Evolutionary conservation across 2,329 filamentous ascomycete species (phyloP), one percentile per base, ranked within the genome.

Genomic region (Fusarium longipes): DNA sequence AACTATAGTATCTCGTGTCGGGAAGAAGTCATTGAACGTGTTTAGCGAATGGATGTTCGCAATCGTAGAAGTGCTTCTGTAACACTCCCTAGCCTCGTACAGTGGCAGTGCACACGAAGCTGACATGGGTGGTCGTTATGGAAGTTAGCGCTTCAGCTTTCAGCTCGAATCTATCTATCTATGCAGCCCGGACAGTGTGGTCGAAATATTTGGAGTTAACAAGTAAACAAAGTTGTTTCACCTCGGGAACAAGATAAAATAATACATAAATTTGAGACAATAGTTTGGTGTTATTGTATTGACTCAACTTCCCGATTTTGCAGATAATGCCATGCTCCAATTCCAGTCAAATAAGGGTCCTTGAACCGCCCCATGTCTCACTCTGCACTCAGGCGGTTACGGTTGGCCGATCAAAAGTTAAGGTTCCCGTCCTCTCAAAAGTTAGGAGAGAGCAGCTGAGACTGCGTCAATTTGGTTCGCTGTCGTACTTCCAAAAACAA

Each of bases 291-390:
- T 20, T 24, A 8, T n/a, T 32, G 12, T 8, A 17, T 51, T 27
- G 12, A 51, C 11, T 27, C 20, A 18, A 56, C 12, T 22, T 4
- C 18, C 22, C 27, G 18, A 45, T 25, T 45, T 27, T n/a, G 18
- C 33, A 38, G 32, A n/a, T 30, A 17, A 24, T 38, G 20, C 32
- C 17, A 48, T 48, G 15, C 27, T 10, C 32, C 24, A 30, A 36
- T 25, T 25, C 17, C 30, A 48, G 22, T 47, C 32, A 27, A 58
- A 20, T 47, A 67, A 65, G 63, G 63, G 25, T 56, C 29, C 27
- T 14, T 29, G n/a, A 33, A 27, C 48, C 35, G 22, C 45, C 63
- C 63, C 63, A 54, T 63, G 65, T 68, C 65, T 65, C 33, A 49
- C 24, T 25, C 44, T 49, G 29, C 36, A 18, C 27, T 58, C 22